Evolutionary conservation across 352 stramenopile genomes (phyloP).

Genomic region (Peronospora belbahrii): DNA sequence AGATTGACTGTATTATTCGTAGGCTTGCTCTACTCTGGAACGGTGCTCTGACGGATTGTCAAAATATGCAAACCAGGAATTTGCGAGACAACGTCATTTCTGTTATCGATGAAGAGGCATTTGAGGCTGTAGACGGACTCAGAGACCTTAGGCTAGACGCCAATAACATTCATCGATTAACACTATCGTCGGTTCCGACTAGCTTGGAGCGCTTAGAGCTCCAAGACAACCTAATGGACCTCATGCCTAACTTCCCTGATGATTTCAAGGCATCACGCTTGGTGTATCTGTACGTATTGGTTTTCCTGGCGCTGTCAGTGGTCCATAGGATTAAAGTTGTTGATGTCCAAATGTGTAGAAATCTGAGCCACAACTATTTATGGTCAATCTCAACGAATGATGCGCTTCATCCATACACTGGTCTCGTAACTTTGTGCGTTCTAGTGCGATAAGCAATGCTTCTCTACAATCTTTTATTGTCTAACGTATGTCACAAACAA

Average conservation of each 20-base stretch:
- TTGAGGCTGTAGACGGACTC: slow-evolving; percentile 37
- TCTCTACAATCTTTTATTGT: not conserved
- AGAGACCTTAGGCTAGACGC: slow-evolving; percentile 32
- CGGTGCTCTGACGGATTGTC: not conserved
- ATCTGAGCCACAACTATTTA: slow-evolving; percentile 56
- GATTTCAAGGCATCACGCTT: slow-evolving; percentile 25
- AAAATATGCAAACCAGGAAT: too few species aligned
- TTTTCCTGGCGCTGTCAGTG: not conserved
- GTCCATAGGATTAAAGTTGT: not conserved
- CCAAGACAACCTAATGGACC: slow-evolving; percentile 43
- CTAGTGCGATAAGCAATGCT: not conserved
- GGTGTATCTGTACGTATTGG: slow-evolving; percentile 37
- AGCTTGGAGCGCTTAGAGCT: slow-evolving; percentile 40
- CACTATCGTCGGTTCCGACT: slow-evolving; percentile 32
- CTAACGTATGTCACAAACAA: too few species aligned
- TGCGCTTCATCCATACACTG: slow-evolving; percentile 34
- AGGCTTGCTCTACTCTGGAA: too few species aligned
- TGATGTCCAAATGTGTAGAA: slow-evolving; percentile 18
- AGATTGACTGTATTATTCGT: slow-evolving; percentile 4
- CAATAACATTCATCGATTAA: slow-evolving; percentile 46
- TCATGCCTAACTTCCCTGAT: slow-evolving; percentile 42
- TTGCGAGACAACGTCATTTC: slow-evolving; percentile 70
- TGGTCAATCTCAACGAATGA: slow-evolving; percentile 50
- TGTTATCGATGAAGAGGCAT: slow-evolving; percentile 40
- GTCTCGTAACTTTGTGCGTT: slow-evolving; percentile 41